Evolutionary conservation across 2,329 filamentous ascomycete genomes (phyloP).

Genomic region (Rhynchosporium graminicola): DNA sequence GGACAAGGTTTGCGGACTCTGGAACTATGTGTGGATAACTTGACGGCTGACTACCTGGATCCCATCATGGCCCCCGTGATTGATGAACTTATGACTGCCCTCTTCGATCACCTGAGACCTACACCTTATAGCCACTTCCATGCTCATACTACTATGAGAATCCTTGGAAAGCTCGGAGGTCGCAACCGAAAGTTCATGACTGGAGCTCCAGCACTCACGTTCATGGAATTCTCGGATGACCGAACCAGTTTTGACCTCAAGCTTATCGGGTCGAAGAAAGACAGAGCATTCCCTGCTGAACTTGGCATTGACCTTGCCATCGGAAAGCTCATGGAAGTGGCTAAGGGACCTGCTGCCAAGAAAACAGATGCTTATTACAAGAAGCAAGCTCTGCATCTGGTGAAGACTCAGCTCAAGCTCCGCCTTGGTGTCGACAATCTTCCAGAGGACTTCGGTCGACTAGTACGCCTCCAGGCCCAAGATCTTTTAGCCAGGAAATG

Average conservation of each 20-base stretch:
- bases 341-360: constrained; percentile 59
- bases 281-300: constrained; percentile 82
- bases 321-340: constrained; percentile 78
- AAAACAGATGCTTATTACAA: constrained; percentile 80
- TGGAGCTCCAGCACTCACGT: constrained; percentile 80
- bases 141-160: constrained; percentile 95
- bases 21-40: constrained; percentile 95
- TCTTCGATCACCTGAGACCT: constrained; percentile 93
- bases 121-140: constrained; percentile 97
- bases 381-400: constrained; percentile 83
- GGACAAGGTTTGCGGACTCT: constrained; percentile 91
- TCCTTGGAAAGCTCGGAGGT: constrained; percentile 93
- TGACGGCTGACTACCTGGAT: constrained; percentile 96
- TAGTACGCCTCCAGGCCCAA: constrained; percentile 85
- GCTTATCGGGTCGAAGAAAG: constrained; percentile 84
- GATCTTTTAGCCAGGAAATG: constrained; percentile 75
- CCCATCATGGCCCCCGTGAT: constrained; percentile 99
- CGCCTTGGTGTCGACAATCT: constrained; percentile 84
- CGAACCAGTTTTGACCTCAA: constrained; percentile 83
- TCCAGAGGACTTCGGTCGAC: constrained; percentile 82
- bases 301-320: constrained; percentile 89
- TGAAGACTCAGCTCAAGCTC: constrained; percentile 87
- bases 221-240: constrained; percentile 85
- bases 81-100: constrained; percentile 94
- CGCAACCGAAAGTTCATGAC: constrained; percentile 95